Evolutionary conservation across 2,329 filamentous ascomycete species (phyloP), one percentile per base, ranked within the genome.

Genomic region (Fusarium chlamydosporum): DNA sequence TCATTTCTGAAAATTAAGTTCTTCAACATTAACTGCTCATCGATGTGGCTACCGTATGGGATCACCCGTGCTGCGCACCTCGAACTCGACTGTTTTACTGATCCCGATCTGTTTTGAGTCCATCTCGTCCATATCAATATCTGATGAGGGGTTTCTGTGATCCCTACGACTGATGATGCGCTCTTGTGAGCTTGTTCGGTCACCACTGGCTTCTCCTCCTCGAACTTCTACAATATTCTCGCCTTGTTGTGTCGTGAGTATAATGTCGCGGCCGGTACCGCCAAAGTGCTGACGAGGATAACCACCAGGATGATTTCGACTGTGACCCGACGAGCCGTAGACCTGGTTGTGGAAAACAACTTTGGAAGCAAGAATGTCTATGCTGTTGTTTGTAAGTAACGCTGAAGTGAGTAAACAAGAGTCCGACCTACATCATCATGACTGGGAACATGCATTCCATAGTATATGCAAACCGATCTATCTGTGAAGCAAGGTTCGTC

Each of bases 401-500:
- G 0, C 7, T 4, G 2, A 2, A 6, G n/a, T 33, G 35, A 18
- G 1, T 4, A 6, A 6, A 2, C 12, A 13, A 0, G 8, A 7
- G 45, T 1, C 15, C 3, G 10, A 74, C 79, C 57, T 61, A 81
- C 80, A 78, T 77, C 74, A 82, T 76, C 51, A 82, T 75, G 0
- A 81, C 74, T 0, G 81, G 81, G 40, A 82, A 82, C 10, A 81
- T 61, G 56, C 81, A 82, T 51, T 82, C 80, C 42, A 82, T 59
- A 2, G 79, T 78, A 45, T 82, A 82, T 1, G 78, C 78, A 43
- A 82, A 82, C 1, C 81, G 76, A 47, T 82, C 81, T 0, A 82
- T 51, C 46, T 82, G 79, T 7, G 78, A 76, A 0, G 80, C 78
- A 1, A 76, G 55, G 26, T 76, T 74, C 0, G 78, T 79, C 0